A percentile compares a stretch with the other conserved stretches of the same genome.
Conservation (phyloP, 148 eudicot genomes). For the Rhododendron griersonianum region DNA sequence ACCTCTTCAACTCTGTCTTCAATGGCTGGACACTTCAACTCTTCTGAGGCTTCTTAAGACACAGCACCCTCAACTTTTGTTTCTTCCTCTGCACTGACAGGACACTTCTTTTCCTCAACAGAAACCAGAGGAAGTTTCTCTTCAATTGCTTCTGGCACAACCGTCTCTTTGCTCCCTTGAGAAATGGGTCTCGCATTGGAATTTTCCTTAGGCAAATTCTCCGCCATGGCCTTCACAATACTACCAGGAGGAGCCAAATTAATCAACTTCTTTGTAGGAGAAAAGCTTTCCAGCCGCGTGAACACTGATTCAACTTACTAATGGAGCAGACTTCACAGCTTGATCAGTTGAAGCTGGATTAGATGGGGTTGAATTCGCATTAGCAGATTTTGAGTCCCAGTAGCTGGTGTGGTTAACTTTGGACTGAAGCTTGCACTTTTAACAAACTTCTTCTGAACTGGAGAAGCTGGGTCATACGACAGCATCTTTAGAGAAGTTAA, state of each 20-base stretch:
- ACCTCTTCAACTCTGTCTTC: constrained; percentile 17
- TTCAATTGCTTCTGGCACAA: constrained; percentile 21
- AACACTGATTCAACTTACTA: constrained; percentile 39
- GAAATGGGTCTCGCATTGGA: constrained; percentile 13
- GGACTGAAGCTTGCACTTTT: constrained; percentile 69
- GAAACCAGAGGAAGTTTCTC: constrained; percentile 16
- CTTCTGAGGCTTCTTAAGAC: not conserved
- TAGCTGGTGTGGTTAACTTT: constrained; percentile 30
- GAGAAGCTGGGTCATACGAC: constrained; percentile 33
- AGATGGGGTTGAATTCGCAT: constrained; percentile 55
- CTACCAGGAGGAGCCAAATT: constrained; percentile 80
- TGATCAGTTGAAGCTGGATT: constrained; percentile 56
- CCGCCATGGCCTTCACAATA: constrained; percentile 69
- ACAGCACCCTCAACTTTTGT: constrained; percentile 3
- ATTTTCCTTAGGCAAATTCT: constrained; percentile 45
- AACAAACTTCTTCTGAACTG: constrained; percentile 41
- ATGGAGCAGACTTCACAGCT: constrained; percentile 36
- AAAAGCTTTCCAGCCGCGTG: constrained; percentile 68
- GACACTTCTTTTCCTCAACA: constrained; percentile 19
- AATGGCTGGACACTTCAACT: constrained; percentile 6
- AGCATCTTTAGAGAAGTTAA: constrained; percentile 40
- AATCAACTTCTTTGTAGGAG: constrained; percentile 93
- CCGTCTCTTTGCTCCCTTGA: constrained; percentile 12
- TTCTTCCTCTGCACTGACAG: constrained; percentile 11
- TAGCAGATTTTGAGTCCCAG: constrained; percentile 28